Percentiles rank a stretch among this genome's conserved stretches.
Evolutionary conservation across 495 filamentous ascomycete genomes (phyloP).

Genomic region (Podospora sp.): DNA sequence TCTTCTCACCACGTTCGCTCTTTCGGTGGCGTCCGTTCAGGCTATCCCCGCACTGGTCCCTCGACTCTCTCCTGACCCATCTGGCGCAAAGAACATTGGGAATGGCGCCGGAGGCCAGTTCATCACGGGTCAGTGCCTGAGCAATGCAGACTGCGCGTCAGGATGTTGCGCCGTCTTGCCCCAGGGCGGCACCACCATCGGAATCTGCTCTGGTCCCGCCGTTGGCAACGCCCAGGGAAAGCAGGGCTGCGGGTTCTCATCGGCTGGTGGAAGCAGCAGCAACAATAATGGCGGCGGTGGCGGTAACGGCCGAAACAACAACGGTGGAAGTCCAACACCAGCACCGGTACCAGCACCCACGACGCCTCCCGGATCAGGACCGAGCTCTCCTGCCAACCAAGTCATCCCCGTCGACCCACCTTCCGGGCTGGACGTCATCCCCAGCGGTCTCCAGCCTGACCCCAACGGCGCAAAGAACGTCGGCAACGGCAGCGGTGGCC

Average conservation of each 20-base stretch:
- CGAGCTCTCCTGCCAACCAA: not conserved
- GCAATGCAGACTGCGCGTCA: slow-evolving; percentile 44
- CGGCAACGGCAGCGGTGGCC: slow-evolving; percentile 28
- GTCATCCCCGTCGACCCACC: not conserved
- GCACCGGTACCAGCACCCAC: slow-evolving; percentile 1
- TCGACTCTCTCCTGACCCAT: slow-evolving; percentile 41
- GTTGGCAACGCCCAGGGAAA: slow-evolving; percentile 35
- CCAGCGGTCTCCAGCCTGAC: slow-evolving; percentile 29
- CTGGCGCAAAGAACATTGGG: slow-evolving; percentile 45
- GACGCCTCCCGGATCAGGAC: not conserved
- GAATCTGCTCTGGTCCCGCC: slow-evolving; percentile 38
- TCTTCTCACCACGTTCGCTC: slow-evolving; percentile 26
- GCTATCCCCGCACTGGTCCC: slow-evolving; percentile 55
- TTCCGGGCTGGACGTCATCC: not conserved
- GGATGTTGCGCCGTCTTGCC: slow-evolving; percentile 43
- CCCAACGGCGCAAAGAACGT: slow-evolving; percentile 29
- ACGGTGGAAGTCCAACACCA: not conserved
- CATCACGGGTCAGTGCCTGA: slow-evolving; percentile 48
- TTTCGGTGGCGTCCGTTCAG: slow-evolving; percentile 59
- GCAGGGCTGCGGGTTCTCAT: slow-evolving; percentile 37
- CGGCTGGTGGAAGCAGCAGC: slow-evolving; percentile 1
- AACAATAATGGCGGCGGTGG: slow-evolving; percentile 6
- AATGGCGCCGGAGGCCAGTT: slow-evolving; percentile 44
- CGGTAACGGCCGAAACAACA: no score
- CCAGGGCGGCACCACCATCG: slow-evolving; percentile 33